phyloP scores from a whole-genome alignment of 164 flowering plant species.

The Stephania japonica region DNA sequence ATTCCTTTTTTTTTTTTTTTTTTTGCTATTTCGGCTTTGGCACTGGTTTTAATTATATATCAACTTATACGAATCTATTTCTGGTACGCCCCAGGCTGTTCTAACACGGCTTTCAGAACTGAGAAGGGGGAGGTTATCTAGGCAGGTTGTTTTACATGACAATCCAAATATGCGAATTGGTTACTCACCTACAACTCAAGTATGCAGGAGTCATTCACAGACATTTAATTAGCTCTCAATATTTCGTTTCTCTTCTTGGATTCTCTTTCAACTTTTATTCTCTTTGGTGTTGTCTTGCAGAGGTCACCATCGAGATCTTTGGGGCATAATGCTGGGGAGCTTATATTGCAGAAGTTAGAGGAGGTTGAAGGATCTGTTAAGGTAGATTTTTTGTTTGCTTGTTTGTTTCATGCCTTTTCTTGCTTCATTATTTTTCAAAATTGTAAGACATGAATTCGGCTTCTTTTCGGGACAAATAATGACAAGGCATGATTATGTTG shows the following conservation, averaged over 20 bases:
- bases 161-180: constrained; percentile 17
- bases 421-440: background rate
- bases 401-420: background rate
- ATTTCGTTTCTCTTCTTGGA: background rate
- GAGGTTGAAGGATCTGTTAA: constrained; percentile 73
- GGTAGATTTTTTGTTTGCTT: constrained; percentile 29
- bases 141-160: constrained; percentile 34
- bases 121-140: constrained; percentile 41
- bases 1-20: background rate
- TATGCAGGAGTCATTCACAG: background rate
- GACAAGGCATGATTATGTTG: background rate
- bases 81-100: constrained; percentile 53
- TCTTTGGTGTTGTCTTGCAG: constrained; percentile 26
- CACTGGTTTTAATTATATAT: background rate
- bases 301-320: constrained; percentile 46
- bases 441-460: background rate
- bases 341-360: constrained; percentile 57
- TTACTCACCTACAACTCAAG: background rate
- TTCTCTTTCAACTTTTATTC: background rate
- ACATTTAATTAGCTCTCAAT: background rate
- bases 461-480: too few relatives aligned
- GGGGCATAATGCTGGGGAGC: constrained; percentile 40
- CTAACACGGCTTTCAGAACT: constrained; percentile 51
- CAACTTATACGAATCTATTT: background rate
- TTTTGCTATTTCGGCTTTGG: background rate